A percentile compares a stretch with the other conserved stretches of the same genome.
Conservation (phyloP, 2,329 filamentous ascomycete species). For the Aspergillus neoniger region DNA sequence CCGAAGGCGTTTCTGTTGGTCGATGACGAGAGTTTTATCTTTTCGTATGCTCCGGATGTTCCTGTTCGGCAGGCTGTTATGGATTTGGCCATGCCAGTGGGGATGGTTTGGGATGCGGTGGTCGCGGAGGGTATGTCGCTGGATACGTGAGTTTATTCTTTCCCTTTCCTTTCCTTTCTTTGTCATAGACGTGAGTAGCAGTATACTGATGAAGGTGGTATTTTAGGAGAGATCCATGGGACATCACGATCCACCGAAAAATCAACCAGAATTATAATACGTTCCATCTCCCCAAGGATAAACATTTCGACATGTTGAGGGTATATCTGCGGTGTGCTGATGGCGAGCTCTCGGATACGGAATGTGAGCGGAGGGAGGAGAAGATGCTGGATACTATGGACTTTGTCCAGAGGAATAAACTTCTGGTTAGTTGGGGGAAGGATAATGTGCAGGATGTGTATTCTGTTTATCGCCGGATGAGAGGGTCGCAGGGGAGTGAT, state of each 20-base stretch:
- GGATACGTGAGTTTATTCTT: not conserved
- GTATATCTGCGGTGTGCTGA: not conserved
- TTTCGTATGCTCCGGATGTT: slow-evolving; percentile 28
- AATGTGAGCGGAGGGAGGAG: too few species aligned
- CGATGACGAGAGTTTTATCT: slow-evolving; percentile 33
- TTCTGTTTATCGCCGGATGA: too few species aligned
- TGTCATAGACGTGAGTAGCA: not conserved
- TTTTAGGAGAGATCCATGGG: not conserved
- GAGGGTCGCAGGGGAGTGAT: too few species aligned
- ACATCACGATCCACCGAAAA: not conserved
- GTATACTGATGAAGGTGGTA: too few species aligned
- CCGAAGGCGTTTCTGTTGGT: slow-evolving; percentile 33
- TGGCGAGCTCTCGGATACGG: not conserved
- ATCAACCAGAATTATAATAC: not conserved
- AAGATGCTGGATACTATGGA: too few species aligned
- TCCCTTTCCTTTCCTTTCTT: not conserved
- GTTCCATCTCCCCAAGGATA: not conserved
- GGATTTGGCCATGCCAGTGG: slow-evolving; percentile 32
- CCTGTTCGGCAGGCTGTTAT: slow-evolving; percentile 38
- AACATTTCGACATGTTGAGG: not conserved
- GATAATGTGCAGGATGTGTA: too few species aligned
- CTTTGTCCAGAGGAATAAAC: too few species aligned
- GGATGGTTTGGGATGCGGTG: slow-evolving; percentile 18
- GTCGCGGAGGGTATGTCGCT: not conserved
- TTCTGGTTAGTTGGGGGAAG: too few species aligned